Evolutionary conservation across 2,329 filamentous ascomycete species (phyloP).

Genomic region (Aspergillus terreus): DNA sequence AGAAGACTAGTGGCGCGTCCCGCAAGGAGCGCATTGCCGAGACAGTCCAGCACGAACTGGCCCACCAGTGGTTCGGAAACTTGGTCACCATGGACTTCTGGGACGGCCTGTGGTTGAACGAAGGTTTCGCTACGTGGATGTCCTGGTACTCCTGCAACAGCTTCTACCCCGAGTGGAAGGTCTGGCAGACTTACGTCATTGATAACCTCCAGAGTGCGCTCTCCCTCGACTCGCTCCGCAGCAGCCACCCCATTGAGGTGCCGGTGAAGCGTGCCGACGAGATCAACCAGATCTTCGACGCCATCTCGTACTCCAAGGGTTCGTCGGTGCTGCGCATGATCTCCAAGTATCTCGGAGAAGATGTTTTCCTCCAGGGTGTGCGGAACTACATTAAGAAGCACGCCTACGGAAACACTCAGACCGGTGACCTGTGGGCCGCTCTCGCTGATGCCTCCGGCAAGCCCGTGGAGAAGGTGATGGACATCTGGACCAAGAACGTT

Average conservation of each 20-base stretch:
- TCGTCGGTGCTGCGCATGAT: constrained; percentile 97
- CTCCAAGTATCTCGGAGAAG: constrained; percentile 89
- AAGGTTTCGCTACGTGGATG: constrained; percentile 90
- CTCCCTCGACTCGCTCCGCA: constrained; percentile 82
- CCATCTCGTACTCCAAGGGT: constrained; percentile 95
- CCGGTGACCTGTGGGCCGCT: constrained; percentile 84
- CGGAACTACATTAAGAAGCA: constrained; percentile 91
- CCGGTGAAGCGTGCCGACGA: constrained; percentile 93
- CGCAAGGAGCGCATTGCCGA: constrained; percentile 92
- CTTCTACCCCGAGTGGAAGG: constrained; percentile 98
- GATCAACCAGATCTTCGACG: constrained; percentile 97
- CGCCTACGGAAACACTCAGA: constrained; percentile 92
- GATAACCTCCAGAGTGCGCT: constrained; percentile 88
- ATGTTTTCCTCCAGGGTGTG: constrained; percentile 88
- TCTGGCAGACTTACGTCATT: constrained; percentile 93
- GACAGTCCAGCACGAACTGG: constrained; percentile 93
- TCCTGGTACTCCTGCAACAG: constrained; percentile 90
- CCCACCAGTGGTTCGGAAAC: constrained; percentile 98
- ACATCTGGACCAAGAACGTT: constrained; percentile 95
- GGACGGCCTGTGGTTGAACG: constrained; percentile 96
- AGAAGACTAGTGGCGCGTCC: constrained; percentile 83
- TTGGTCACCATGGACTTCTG: constrained; percentile 98
- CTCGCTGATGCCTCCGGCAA: constrained; percentile 87
- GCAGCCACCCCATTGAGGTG: constrained; percentile 94
- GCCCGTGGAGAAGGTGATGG: constrained; percentile 84